These are phyloP conservation scores for Zasmidium cellare DNA, from an alignment of 2,329 filamentous ascomycete genomes.

Conservation along the genomic window DNA sequence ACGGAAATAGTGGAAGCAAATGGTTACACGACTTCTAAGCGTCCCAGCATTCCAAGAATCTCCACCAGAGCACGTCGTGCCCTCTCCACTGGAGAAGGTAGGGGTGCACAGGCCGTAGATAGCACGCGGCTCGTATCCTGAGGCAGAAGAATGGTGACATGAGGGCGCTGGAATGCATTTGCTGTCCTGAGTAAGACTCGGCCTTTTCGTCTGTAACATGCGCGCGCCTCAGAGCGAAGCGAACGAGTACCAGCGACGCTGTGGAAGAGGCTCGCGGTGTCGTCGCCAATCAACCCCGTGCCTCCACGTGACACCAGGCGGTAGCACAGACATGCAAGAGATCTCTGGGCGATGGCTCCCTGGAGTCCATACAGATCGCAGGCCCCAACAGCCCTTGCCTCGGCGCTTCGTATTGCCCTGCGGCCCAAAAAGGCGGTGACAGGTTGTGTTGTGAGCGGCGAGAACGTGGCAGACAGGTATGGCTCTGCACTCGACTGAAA, in stretches of 20 bases:
- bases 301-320: slow-evolving; percentile 29
- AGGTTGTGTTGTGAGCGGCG: slow-evolving; percentile 19
- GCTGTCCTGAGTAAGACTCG: neutral
- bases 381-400: slow-evolving; percentile 19
- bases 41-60: slow-evolving; percentile 19
- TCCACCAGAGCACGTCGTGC: slow-evolving; percentile 11
- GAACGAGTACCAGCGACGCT: slow-evolving; percentile 6
- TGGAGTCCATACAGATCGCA: slow-evolving; percentile 23
- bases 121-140: slow-evolving; percentile 19
- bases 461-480: slow-evolving; percentile 29
- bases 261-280: neutral
- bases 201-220: neutral
- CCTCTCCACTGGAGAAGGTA: slow-evolving; percentile 8
- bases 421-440: slow-evolving; percentile 27
- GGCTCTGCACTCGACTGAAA: slow-evolving; percentile 12
- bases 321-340: slow-evolving; percentile 18
- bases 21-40: slow-evolving; percentile 19
- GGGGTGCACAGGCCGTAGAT: slow-evolving; percentile 9
- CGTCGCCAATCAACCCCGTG: neutral
- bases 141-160: slow-evolving; percentile 2
- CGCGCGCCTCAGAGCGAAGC: neutral
- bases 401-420: slow-evolving; percentile 15
- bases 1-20: slow-evolving; percentile 14
- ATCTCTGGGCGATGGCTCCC: slow-evolving; percentile 23
- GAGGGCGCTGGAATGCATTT: slow-evolving; percentile 6